Evolutionary conservation across 2,329 filamentous ascomycete species (phyloP), one percentile per base, ranked within the genome.

Genomic region (Tolypocladium nubicola): DNA sequence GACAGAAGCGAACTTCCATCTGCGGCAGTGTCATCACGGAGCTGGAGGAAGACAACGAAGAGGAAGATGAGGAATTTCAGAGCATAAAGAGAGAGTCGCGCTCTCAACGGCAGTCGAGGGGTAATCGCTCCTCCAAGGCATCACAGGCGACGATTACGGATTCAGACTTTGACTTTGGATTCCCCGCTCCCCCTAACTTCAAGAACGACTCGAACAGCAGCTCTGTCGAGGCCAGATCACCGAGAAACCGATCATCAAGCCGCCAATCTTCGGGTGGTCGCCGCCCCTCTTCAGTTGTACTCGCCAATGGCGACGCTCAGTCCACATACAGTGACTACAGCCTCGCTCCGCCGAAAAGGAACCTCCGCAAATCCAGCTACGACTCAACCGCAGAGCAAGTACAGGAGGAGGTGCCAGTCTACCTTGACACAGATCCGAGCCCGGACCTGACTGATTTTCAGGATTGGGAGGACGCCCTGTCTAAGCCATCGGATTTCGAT

Each of bases 1-100:
- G 81, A 10, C 75, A 79, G 62, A 82, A 82, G 70, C 74, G 80
- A n/a, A 76, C 79, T 3, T 71, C 72, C n/a, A 81, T 82, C 76
- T 76, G 79, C 2, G 75, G 80, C 60, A 75, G 73, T 3, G 70
- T 76, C 21, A 67, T 75, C 14, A 69, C 73, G 26, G 75, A 78
- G 59, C 70, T 73, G 16, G 74, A 76, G 37, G 75, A 73, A 38
- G 69, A 49, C 19, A 40, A 40, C 10, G 59, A 59, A 9, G 41
- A 26, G 14, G 52, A 57, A 0, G 33, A 43, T 11, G 30, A 55
- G 7, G 35, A 58, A 38, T 23, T 16, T 8, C 13, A 38, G 58
- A 55, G 9, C 57, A 37, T 10, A 61, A 62, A 52, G 62, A 58
- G 35, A 49, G 41, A 26, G 37, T 54, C 4, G 55, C 37, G 23